phyloP scores from a whole-genome alignment of 2,329 filamentous ascomycete genomes.

The Ophiostoma quercus region DNA sequence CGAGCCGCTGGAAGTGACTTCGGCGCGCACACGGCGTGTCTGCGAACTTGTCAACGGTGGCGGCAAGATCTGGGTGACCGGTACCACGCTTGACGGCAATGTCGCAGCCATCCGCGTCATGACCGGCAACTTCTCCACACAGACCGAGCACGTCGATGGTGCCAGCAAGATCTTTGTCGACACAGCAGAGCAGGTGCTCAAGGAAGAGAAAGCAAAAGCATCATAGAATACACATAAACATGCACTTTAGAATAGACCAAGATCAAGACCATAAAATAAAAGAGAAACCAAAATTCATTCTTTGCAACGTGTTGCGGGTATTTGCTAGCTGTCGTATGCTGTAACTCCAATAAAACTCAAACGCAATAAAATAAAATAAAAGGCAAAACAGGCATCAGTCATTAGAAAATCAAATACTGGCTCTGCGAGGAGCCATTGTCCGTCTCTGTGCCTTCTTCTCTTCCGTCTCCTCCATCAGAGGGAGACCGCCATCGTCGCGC shows the following conservation, averaged over 20 bases:
- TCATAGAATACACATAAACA: background rate
- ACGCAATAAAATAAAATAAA: background rate
- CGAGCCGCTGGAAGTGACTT: conserved; percentile 34
- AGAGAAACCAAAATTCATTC: background rate
- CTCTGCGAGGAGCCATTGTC: conserved; percentile 73
- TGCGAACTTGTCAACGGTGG: conserved; percentile 68
- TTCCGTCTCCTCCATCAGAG: conserved; percentile 64
- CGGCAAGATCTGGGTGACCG: conserved; percentile 79
- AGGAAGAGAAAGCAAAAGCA: conserved; percentile 21
- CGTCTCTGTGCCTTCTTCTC: conserved; percentile 70
- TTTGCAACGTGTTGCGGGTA: conserved; percentile 12
- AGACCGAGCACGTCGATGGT: conserved; percentile 65
- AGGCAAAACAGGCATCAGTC: conserved; percentile 7
- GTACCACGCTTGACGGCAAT: conserved; percentile 61
- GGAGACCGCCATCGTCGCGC: conserved; percentile 70
- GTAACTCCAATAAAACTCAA: background rate
- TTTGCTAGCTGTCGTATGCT: background rate
- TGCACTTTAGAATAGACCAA: conserved; percentile 4
- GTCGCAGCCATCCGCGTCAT: conserved; percentile 77
- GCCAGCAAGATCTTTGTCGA: conserved; percentile 70
- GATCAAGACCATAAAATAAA: background rate
- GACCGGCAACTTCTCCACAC: conserved; percentile 62
- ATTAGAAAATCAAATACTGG: conserved; percentile 57
- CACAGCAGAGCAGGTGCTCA: conserved; percentile 53
- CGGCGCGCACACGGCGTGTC: conserved; percentile 62